Conservation (phyloP, 768 basidiomycete species). For the Collybiopsis luxurians region DNA sequence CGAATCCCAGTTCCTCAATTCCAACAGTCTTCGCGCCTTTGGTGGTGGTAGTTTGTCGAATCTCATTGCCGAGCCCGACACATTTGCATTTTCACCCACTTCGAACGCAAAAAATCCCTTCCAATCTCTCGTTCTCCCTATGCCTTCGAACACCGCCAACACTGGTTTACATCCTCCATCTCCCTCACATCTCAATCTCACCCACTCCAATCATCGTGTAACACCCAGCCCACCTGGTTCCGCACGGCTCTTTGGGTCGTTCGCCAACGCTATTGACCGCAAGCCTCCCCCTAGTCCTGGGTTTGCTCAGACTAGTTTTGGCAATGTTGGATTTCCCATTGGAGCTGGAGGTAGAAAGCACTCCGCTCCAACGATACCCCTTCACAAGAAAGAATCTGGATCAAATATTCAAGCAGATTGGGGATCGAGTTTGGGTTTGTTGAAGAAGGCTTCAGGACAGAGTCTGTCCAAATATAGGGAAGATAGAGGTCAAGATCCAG, state of each 20-base stretch:
- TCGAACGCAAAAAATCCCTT: not conserved
- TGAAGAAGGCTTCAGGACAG: not conserved
- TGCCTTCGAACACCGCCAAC: not conserved
- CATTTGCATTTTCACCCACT: not conserved
- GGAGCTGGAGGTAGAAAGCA: not conserved
- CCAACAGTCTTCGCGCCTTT: conserved; percentile 19
- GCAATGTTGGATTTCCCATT: not conserved
- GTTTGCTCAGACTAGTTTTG: not conserved
- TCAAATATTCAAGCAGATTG: not conserved
- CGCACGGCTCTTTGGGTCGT: conserved; percentile 45
- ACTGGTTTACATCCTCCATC: conserved; percentile 31
- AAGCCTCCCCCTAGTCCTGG: conserved; percentile 6
- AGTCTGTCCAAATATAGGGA: not conserved
- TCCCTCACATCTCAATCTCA: conserved; percentile 59
- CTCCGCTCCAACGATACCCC: not conserved
- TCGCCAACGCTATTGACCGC: conserved; percentile 10
- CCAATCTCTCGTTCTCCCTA: not conserved
- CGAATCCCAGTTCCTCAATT: not conserved
- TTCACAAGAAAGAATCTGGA: not conserved
- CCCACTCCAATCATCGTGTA: conserved; percentile 47
- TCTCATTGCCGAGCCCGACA: not conserved
- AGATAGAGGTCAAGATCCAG: not conserved
- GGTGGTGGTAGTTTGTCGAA: conserved; percentile 15
- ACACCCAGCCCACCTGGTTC: conserved; percentile 45
- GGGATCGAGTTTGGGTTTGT: no score